A percentile compares a stretch with the other conserved stretches of the same genome.
Evolutionary conservation across 345 rosid genomes (phyloP).

Genomic region (Microthlaspi erraticum): DNA sequence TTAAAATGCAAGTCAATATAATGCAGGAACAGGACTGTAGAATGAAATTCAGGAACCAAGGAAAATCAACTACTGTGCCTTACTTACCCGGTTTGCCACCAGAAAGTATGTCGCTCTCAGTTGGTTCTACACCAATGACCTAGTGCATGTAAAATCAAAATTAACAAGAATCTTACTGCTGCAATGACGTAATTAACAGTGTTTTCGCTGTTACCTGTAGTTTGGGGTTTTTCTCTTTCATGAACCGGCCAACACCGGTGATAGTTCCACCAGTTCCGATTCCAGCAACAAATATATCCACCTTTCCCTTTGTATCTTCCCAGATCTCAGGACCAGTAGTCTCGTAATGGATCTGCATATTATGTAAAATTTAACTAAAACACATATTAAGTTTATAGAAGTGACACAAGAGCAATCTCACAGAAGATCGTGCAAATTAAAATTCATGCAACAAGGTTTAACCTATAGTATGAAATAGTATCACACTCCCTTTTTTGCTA

Average conservation of each 20-base stretch:
- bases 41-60: neutral
- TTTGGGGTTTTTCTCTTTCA: conserved; percentile 77
- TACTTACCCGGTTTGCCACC: conserved; percentile 90
- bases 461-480: neutral
- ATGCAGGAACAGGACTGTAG: neutral
- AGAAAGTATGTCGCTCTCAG: conserved; percentile 77
- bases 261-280: conserved; percentile 96
- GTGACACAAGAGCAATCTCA: neutral
- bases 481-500: neutral
- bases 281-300: conserved; percentile 74
- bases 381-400: conserved; percentile 1
- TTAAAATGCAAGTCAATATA: conserved; percentile 19
- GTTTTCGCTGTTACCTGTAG: conserved; percentile 53
- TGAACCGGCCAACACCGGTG: conserved; percentile 72
- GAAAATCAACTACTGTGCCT: conserved; percentile 16
- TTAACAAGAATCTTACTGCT: neutral
- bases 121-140: conserved; percentile 89
- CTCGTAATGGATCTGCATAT: conserved; percentile 69
- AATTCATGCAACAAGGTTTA: neutral
- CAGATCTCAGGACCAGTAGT: conserved; percentile 89
- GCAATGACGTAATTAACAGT: neutral
- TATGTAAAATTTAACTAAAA: neutral
- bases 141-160: conserved; percentile 39
- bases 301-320: conserved; percentile 80
- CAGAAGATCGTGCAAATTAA: neutral